Evolutionary conservation across 2,329 filamentous ascomycete genomes (phyloP).

Genomic region (Setomelanomma holmii): DNA sequence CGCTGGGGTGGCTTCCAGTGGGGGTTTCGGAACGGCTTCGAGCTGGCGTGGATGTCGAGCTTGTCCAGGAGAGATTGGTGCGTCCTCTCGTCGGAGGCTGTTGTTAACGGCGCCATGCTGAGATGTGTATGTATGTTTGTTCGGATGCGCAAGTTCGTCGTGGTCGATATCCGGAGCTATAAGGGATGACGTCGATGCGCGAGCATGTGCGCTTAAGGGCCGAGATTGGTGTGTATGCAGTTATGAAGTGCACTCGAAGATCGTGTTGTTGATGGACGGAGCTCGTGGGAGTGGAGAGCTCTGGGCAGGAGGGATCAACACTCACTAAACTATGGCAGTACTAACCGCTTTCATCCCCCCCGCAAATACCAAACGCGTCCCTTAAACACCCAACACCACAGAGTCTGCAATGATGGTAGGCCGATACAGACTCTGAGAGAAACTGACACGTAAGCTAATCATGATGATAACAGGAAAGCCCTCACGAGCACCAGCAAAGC

Average conservation of each 20-base stretch:
- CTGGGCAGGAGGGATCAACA: no score
- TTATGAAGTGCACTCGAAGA: neutral
- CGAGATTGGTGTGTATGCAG: no score
- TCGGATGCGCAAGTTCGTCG: no score
- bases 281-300: no score
- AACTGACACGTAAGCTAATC: conserved; percentile 17
- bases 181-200: no score
- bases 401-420: conserved; percentile 35
- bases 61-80: conserved; percentile 87
- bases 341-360: conserved; percentile 37
- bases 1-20: conserved; percentile 92
- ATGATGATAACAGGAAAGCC: conserved; percentile 72
- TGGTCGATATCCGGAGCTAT: no score
- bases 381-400: conserved; percentile 5
- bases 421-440: neutral
- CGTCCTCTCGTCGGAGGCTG: conserved; percentile 75
- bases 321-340: conserved; percentile 24
- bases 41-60: conserved; percentile 86
- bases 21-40: conserved; percentile 88
- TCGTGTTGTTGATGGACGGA: no score
- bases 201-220: no score
- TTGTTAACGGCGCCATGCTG: conserved; percentile 66
- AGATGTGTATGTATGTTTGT: neutral
- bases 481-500: conserved; percentile 97
- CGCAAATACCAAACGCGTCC: conserved; percentile 31